Conservation (phyloP, 768 basidiomycete genomes). For the Lyophyllum semitale region DNA sequence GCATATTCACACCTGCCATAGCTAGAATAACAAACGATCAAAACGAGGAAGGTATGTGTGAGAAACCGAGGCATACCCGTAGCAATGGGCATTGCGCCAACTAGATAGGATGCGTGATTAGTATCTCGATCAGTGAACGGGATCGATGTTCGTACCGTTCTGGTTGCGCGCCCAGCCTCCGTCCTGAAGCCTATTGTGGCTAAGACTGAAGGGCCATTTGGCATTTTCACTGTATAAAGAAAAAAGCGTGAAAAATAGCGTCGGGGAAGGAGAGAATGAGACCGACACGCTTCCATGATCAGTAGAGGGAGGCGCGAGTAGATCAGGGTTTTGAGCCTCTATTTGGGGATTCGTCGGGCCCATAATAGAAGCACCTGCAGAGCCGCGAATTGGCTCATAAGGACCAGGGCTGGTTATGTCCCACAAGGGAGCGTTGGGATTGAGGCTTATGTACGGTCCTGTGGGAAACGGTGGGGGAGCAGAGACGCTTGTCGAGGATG, state of each 20-base stretch:
- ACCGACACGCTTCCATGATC: conserved; percentile 46
- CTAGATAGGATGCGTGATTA: conserved; percentile 26
- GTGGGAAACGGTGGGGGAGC: conserved; percentile 40
- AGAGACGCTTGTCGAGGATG: conserved; percentile 19
- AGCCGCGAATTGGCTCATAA: conserved; percentile 38
- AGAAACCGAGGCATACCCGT: conserved; percentile 27
- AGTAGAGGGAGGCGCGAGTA: conserved; percentile 45
- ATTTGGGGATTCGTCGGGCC: conserved; percentile 43
- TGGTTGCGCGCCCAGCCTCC: conserved; percentile 65
- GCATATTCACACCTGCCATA: conserved; percentile 56
- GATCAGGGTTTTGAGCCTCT: conserved; percentile 43
- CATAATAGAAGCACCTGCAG: conserved; percentile 40
- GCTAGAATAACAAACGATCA: conserved; percentile 15
- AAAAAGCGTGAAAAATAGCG: background rate
- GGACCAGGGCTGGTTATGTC: conserved; percentile 22
- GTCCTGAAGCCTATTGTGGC: conserved; percentile 55
- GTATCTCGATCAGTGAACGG: background rate
- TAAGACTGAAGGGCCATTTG: conserved; percentile 60
- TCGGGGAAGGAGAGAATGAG: background rate
- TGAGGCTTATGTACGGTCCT: conserved; percentile 37
- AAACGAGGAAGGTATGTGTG: background rate
- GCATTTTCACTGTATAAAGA: conserved; percentile 45
- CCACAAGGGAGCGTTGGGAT: conserved; percentile 49
- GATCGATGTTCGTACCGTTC: conserved; percentile 36
- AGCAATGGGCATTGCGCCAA: conserved; percentile 50